Base-by-base conservation (phyloP, 106 monocot genomes). In the Dendrobium nobile region DNA sequence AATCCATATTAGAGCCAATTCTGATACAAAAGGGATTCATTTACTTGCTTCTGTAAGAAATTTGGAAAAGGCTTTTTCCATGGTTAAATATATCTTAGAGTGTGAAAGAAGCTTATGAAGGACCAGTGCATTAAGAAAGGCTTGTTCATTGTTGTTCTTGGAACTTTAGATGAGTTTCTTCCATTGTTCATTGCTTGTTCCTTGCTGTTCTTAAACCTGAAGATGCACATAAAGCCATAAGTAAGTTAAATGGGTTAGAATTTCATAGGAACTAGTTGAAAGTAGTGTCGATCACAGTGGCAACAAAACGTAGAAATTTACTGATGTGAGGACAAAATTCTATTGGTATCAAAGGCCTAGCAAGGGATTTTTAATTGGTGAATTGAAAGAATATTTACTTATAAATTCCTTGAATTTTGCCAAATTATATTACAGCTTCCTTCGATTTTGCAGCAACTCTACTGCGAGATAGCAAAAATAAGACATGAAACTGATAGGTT, bases 311-410 rank as follows among this genome's bases (percentile, higher is more conserved):
- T 70, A 79, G 78, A 73, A 41, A n/a, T 18, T 81, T 51, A 47
- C 89, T 84, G 90, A 88, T 54, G 78, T 95, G 72, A 91, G 87
- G 85, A 95, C 85, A 24, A 99, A 82, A 78, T 67, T 95, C 9
- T 89, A 31, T 78, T 99, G 99, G 99, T 93, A 88, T 13, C 89
- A 86, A 40, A 85, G 88, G 75, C 92, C 77, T n/a, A 92, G 92
- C 77, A 95, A 81, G 78, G 99, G 99, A n/a, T 72, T 84, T 72
- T 93, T 88, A 54, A 82, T 95, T 65, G 44, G 95, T 33, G 77
- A 54, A 26, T 99, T 37, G 37, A 37, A 37, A 37, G 37, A 3
- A 37, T 37, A 37, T 37, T 37, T 37, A 37, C 37, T 37, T 37
- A 3, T 37, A 2, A 2, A 37, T 37, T 37, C 37, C 37, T 37